These are phyloP conservation scores for Pseudoscleropodium purum DNA, from an alignment of 225 moss, liverwort and hornwort species.

Conservation along the genomic window DNA sequence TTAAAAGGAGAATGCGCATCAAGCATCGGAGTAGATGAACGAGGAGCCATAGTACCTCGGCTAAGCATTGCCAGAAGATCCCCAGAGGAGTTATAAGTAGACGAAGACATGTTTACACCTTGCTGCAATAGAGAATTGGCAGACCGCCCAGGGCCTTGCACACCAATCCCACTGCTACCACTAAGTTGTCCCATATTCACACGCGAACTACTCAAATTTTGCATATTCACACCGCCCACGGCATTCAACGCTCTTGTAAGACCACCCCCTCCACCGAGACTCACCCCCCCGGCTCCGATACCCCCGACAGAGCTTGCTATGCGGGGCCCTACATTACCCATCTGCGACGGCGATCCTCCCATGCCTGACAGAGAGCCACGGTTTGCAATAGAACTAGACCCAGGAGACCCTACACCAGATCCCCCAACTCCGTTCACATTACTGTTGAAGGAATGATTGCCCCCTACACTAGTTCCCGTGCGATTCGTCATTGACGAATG, in stretches of 20 bases:
- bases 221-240: conserved; percentile 68
- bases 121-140: conserved; percentile 83
- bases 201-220: conserved; percentile 82
- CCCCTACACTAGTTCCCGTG: conserved; percentile 61
- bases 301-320: conserved; percentile 84
- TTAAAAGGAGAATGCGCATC: neutral
- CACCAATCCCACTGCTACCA: conserved; percentile 82
- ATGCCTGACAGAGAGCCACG: conserved; percentile 73
- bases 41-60: conserved; percentile 55
- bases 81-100: conserved; percentile 82
- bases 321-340: conserved; percentile 82
- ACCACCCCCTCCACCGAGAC: conserved; percentile 68
- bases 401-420: conserved; percentile 72
- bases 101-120: conserved; percentile 91
- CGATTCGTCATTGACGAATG: conserved; percentile 79
- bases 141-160: conserved; percentile 95
- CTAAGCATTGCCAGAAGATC: conserved; percentile 95
- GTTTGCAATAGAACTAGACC: conserved; percentile 65
- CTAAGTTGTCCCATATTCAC: conserved; percentile 92
- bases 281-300: conserved; percentile 61
- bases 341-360: conserved; percentile 79
- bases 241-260: conserved; percentile 79
- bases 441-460: conserved; percentile 80
- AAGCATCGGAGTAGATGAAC: neutral
- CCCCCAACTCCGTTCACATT: conserved; percentile 92